These are phyloP conservation scores for Cicer judaicum DNA, from an alignment of 306 rosid genomes.

Conservation along the genomic window DNA sequence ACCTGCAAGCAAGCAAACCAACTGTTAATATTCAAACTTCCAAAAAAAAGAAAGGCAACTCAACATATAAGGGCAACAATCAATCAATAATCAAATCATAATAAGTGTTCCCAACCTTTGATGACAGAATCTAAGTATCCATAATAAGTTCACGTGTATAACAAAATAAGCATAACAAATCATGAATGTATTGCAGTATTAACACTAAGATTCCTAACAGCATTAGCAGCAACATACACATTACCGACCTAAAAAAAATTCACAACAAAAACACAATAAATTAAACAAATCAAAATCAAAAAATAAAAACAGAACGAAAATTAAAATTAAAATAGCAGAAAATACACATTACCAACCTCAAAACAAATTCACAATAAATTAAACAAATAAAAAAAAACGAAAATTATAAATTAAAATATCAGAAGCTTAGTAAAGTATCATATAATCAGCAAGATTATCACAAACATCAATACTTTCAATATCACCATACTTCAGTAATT, in stretches of 20 bases:
- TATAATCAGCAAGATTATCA: constrained; percentile 76
- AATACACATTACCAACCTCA: no score
- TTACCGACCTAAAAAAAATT: constrained; percentile 65
- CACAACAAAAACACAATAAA: background rate
- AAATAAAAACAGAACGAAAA: background rate
- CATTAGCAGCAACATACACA: constrained; percentile 73
- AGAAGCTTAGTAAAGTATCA: constrained; percentile 25
- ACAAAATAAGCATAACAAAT: background rate
- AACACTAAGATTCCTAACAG: constrained; percentile 51
- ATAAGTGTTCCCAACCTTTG: no score
- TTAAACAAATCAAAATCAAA: background rate
- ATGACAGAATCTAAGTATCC: no score
- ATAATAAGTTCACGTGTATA: background rate
- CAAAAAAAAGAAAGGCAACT: background rate
- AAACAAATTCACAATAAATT: no score
- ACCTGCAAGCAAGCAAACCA: constrained; percentile 45
- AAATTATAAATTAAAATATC: background rate
- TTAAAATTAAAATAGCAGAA: no score
- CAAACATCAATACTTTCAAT: constrained; percentile 73
- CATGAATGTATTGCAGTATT: background rate
- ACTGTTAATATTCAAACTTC: background rate
- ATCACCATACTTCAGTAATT: constrained; percentile 67
- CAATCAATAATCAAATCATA: background rate
- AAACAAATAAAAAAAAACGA: background rate
- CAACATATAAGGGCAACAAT: background rate